phyloP scores from a whole-genome alignment of 73 alveolate species.

The Tetrahymena thermophila region DNA sequence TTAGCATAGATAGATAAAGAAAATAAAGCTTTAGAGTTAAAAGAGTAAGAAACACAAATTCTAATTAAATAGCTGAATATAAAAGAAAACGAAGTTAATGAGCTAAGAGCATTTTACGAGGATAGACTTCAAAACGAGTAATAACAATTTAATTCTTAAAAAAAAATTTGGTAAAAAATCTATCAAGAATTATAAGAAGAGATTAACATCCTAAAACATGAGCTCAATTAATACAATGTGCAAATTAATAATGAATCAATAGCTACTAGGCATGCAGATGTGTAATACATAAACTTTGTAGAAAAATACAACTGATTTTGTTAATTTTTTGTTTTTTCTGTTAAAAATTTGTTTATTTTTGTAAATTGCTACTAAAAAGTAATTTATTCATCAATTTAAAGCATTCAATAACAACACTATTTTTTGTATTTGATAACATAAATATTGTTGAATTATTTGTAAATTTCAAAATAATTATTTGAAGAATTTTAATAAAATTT shows the following conservation, averaged over 20 bases:
- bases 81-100: background rate
- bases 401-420: too few species aligned
- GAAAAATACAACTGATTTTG: background rate
- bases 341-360: too few species aligned
- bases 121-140: background rate
- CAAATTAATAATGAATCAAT: background rate
- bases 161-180: background rate
- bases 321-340: too few species aligned
- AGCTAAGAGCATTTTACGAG: background rate
- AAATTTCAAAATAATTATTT: too few species aligned
- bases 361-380: too few species aligned
- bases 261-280: background rate
- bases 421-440: too few species aligned
- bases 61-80: background rate
- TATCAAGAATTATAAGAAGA: background rate
- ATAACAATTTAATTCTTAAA: background rate
- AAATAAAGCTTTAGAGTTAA: background rate
- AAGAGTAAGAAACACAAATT: background rate
- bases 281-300: background rate
- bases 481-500: too few species aligned
- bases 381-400: too few species aligned
- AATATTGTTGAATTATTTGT: too few species aligned
- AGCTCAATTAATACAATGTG: background rate
- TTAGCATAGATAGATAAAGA: background rate
- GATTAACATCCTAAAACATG: background rate